phyloP scores from a whole-genome alignment of 768 basidiomycete species.

The Strobilomyces echinocephalus region DNA sequence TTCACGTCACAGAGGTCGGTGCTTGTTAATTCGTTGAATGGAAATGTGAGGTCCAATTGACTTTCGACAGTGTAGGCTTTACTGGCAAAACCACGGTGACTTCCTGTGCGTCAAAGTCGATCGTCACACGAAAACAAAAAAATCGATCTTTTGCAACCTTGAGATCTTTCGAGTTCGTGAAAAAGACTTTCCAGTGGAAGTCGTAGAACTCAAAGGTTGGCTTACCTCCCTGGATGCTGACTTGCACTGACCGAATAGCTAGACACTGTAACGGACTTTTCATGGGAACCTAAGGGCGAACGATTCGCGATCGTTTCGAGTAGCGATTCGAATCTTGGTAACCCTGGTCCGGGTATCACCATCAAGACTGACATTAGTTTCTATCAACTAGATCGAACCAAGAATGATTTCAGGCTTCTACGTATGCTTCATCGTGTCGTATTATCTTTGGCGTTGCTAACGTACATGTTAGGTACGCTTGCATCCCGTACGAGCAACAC shows the following conservation, averaged over 20 bases:
- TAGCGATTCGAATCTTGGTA: conserved; percentile 88
- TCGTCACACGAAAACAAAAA: conserved; percentile 97
- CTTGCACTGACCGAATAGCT: conserved; percentile 12
- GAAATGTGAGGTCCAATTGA: background rate
- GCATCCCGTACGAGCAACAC: conserved; percentile 85
- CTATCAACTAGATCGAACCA: conserved; percentile 87
- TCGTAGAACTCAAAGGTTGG: conserved; percentile 91
- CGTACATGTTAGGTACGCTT: conserved; percentile 55
- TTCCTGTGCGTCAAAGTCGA: conserved; percentile 99
- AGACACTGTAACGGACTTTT: conserved; percentile 95
- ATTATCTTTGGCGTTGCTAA: conserved; percentile 2
- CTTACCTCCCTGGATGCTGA: background rate
- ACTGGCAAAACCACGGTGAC: conserved; percentile 98
- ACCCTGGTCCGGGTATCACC: conserved; percentile 85
- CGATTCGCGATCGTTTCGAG: conserved; percentile 95
- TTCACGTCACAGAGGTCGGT: conserved; percentile 93
- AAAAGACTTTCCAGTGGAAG: conserved; percentile 96
- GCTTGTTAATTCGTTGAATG: conserved; percentile 1
- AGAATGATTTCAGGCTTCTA: conserved; percentile 91
- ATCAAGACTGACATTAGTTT: conserved; percentile 96
- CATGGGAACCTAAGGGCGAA: conserved; percentile 98
- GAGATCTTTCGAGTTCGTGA: conserved; percentile 97
- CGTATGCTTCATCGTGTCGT: conserved; percentile 43
- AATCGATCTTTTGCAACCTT: conserved; percentile 95
- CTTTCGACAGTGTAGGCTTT: conserved; percentile 78